Evolutionary conservation across 768 basidiomycete genomes (phyloP), one percentile per base, ranked within the genome.

Genomic region (Psilocybe cyanescens): DNA sequence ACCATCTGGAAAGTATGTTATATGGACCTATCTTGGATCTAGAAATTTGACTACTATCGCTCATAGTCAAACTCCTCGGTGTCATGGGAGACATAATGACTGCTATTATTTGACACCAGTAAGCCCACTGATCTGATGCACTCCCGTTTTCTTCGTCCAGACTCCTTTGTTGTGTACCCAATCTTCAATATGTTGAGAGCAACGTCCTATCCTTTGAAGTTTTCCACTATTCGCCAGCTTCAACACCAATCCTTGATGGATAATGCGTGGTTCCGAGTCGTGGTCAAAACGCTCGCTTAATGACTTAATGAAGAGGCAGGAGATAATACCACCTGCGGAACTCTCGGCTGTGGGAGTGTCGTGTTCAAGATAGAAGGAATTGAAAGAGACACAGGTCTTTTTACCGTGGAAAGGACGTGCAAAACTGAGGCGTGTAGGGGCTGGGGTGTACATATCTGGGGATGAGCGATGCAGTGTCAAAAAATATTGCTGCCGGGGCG

Each of bases 131-230:
- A 19, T 19, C 19, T 19, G 19, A 19, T 48, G 33, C 4, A 62
- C 50, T 8, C 41, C 29, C 17, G 60, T 44, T 30, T 62, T 62
- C 46, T 47, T 62, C n/a, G 64, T 65, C 64, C 64, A 62, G n/a
- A 59, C 51, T 28, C 62, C 55, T 9, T 60, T 62, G 6, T 57
- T 33, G 5, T 59, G 37, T 3, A 61, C 57, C 60, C 64, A 65
- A 52, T 59, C 44, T 30, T 65, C 64, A 14, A 65, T 58, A 44
- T 62, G 54, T 24, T 65, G 64, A 9, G 60, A 45, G 60, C 64
- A 65, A 3, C 60, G n/a, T 16, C 60, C 64, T 28, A 62, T 55
- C 31, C 64, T 51, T 46, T 59, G 54, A 19, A 59, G 61, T 16
- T 59, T 65, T 16, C 58, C 55, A 2, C 14, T 35, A 2, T 11